Evolutionary conservation across 768 basidiomycete genomes (phyloP), one percentile per base, ranked within the genome.

Genomic region (Amanita rubescens): DNA sequence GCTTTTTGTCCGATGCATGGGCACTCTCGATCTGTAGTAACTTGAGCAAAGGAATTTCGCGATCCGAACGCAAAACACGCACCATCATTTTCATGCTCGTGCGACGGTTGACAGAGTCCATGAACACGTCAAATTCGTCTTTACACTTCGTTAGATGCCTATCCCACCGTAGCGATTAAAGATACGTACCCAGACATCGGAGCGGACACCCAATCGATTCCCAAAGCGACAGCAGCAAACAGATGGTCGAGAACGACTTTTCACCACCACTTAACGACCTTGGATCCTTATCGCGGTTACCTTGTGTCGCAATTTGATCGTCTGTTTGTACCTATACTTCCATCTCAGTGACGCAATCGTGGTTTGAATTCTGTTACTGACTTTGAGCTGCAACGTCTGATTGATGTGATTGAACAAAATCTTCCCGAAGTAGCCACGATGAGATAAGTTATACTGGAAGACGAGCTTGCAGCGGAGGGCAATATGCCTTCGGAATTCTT

Each of bases 101-200:
- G 44, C 85, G 84, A 17, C 96, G 82, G 66, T 91, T 92, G 55
- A 92, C 84, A 20, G 90, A 90, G 64, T 94, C 92, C 90, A 98
- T 93, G 75, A 95, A 97, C 10, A 97, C 95, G 61, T 98, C 95
- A 64, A 96, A 99, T 66, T 99, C 96, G 62, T 99, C 96, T 84
- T 57, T 14, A 8, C 34, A 12, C 3, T 12, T 33, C 38, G 24
- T 34, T 20, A 38, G 22, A 14, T 17, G 11, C 14, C 10, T 39
- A n/a, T 22, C 33, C 4, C 14, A 10, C 6, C n/a, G 3, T 1
- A 3, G 17, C 24, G 30, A 32, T 15, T 20, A 3, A 55, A 34
- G 32, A 15, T 27, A 67, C 77, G 38, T 62, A 89, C 88, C 88
- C 20, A 98, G 81, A 63, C 95, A 97, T 55, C 96, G 77, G 43